Evolutionary conservation across 441 rosid genomes (phyloP).

Genomic region (Isatis lusitanica): DNA sequence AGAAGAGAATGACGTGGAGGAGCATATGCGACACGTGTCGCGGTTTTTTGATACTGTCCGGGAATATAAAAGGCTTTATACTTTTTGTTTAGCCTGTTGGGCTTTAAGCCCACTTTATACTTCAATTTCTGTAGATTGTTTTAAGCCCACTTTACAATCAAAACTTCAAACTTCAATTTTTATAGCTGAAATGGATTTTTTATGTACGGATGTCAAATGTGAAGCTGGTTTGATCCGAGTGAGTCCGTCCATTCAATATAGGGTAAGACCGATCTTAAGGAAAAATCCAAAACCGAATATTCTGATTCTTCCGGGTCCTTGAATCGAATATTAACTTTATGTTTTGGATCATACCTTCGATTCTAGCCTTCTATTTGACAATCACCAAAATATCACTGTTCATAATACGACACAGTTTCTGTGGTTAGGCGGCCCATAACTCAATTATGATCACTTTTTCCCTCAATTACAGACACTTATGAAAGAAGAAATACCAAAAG

Average conservation of each 20-base stretch:
- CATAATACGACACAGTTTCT: neutral
- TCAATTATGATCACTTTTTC: neutral
- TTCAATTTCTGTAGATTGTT: neutral
- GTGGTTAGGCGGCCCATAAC: neutral
- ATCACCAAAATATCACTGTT: neutral
- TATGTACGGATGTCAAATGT: neutral
- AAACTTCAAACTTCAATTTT: neutral
- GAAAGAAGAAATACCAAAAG: neutral
- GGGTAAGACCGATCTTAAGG: neutral
- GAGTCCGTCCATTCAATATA: neutral
- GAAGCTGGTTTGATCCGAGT: neutral
- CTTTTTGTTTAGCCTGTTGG: neutral
- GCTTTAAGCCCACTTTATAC: neutral
- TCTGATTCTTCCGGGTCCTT: neutral
- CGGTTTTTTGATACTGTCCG: neutral
- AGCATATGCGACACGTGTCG: neutral
- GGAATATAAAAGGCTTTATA: neutral
- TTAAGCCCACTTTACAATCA: neutral
- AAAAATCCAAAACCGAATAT: neutral
- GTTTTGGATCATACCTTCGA: neutral
- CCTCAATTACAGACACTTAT: neutral
- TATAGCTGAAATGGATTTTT: neutral
- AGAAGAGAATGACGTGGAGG: constrained; percentile 22
- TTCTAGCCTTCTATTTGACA: neutral
- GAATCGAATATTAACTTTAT: constrained; percentile 7